Percentiles rank a stretch among this genome's conserved stretches.
These are phyloP conservation scores for Claviceps africana DNA, from an alignment of 2,329 filamentous ascomycete species.

Conservation along the genomic window DNA sequence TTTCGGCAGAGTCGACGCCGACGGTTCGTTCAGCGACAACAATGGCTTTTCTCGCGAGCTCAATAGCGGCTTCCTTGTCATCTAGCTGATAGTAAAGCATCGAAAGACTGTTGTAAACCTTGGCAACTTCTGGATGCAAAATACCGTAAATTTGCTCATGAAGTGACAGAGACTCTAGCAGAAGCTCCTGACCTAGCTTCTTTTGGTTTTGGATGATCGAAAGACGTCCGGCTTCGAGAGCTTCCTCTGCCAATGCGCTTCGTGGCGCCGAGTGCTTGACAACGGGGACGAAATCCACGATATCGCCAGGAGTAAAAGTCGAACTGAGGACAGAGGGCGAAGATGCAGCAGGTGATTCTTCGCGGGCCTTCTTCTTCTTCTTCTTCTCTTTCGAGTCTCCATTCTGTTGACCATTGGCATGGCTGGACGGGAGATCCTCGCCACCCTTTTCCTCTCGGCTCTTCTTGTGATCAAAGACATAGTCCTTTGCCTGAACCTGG, in stretches of 20 bases:
- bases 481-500: slow-evolving; percentile 62
- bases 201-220: slow-evolving; percentile 92
- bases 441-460: slow-evolving; percentile 17
- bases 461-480: slow-evolving; percentile 20
- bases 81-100: slow-evolving; percentile 97
- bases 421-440: slow-evolving; percentile 18
- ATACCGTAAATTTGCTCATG: slow-evolving; percentile 99
- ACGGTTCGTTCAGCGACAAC: slow-evolving; percentile 91
- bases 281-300: slow-evolving; percentile 84
- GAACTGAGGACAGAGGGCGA: slow-evolving; percentile 26
- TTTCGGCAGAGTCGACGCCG: slow-evolving; percentile 86
- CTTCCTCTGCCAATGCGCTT: slow-evolving; percentile 85
- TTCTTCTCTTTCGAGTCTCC: slow-evolving; percentile 29
- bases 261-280: slow-evolving; percentile 89
- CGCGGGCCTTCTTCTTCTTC: slow-evolving; percentile 53
- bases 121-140: slow-evolving; percentile 87
- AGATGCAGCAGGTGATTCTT: slow-evolving; percentile 35
- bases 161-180: slow-evolving; percentile 87
- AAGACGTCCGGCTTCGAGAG: slow-evolving; percentile 86
- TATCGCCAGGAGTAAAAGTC: slow-evolving; percentile 65
- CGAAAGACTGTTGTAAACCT: slow-evolving; percentile 86
- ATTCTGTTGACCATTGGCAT: slow-evolving; percentile 26
- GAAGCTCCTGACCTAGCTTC: slow-evolving; percentile 87
- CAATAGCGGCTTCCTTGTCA: slow-evolving; percentile 89
- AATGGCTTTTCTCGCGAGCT: slow-evolving; percentile 90